Evolutionary conservation across 306 rosid species (phyloP).

Genomic region (Cucurbita maxima): DNA sequence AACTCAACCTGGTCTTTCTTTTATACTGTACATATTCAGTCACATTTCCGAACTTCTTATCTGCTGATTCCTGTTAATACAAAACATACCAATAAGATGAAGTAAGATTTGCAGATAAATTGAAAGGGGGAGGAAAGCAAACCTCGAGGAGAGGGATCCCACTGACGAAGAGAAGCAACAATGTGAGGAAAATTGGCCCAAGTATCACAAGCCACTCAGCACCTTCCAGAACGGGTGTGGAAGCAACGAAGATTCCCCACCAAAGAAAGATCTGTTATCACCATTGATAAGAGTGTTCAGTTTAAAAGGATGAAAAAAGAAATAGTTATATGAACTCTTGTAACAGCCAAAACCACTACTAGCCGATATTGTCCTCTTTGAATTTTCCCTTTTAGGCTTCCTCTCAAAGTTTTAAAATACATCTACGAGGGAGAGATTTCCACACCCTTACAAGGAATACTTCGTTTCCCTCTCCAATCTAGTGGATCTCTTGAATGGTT

Average conservation of each 20-base stretch:
- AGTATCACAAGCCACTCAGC: constrained; percentile 85
- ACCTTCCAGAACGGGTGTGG: constrained; percentile 54
- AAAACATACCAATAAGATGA: neutral
- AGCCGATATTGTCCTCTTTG: too few relatives aligned
- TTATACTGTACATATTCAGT: constrained; percentile 56
- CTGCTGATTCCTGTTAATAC: constrained; percentile 62
- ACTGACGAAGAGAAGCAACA: constrained; percentile 90
- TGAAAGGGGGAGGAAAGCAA: constrained; percentile 16
- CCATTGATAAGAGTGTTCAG: constrained; percentile 12
- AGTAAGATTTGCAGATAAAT: neutral
- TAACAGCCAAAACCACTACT: too few relatives aligned
- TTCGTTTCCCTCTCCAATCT: too few relatives aligned
- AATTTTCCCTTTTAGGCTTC: too few relatives aligned
- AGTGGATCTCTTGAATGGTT: too few relatives aligned
- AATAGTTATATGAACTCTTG: neutral
- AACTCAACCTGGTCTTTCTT: constrained; percentile 50
- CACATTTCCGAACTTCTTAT: constrained; percentile 75
- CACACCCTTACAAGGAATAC: too few relatives aligned
- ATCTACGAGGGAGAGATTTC: too few relatives aligned
- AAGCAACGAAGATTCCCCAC: constrained; percentile 95
- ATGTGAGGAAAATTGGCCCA: constrained; percentile 70
- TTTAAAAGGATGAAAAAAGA: neutral
- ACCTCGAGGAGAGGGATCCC: constrained; percentile 96
- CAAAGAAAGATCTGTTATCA: constrained; percentile 63
- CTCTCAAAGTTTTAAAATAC: too few relatives aligned